phyloP scores from a whole-genome alignment of 371 early-diverging fungal genomes.

The Haplosporangium sp. region DNA sequence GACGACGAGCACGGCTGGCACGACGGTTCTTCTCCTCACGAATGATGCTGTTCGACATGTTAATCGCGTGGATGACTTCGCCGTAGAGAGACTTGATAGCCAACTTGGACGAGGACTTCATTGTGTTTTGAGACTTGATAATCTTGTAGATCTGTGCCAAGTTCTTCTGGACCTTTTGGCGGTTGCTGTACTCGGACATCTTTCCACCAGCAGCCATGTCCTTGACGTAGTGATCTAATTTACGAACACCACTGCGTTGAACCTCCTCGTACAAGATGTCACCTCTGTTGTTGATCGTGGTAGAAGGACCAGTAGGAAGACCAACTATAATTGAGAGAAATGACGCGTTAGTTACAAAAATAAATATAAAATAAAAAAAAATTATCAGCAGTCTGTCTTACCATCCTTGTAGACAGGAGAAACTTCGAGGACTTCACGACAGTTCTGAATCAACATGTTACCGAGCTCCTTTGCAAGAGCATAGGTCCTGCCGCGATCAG shows the following conservation, averaged over 20 bases:
- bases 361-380: not conserved
- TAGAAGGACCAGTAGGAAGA: slow-evolving; percentile 86
- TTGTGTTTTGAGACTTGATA: slow-evolving; percentile 78
- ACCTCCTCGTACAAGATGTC: slow-evolving; percentile 88
- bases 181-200: slow-evolving; percentile 76
- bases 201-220: slow-evolving; percentile 79
- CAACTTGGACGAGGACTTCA: slow-evolving; percentile 79
- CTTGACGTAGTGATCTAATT: slow-evolving; percentile 77
- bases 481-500: slow-evolving; percentile 85
- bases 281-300: slow-evolving; percentile 82
- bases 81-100: slow-evolving; percentile 78
- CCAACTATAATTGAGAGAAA: slow-evolving; percentile 51
- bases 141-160: slow-evolving; percentile 83
- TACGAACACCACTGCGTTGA: slow-evolving; percentile 73
- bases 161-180: slow-evolving; percentile 83
- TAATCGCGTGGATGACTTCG: slow-evolving; percentile 81
- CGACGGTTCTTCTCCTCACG: slow-evolving; percentile 69
- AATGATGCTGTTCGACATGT: slow-evolving; percentile 77
- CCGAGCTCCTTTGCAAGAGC: slow-evolving; percentile 85
- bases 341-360: not conserved
- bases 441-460: slow-evolving; percentile 88
- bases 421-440: slow-evolving; percentile 79
- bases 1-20: slow-evolving; percentile 58
- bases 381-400: slow-evolving; percentile 44
- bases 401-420: slow-evolving; percentile 91